phyloP scores from a whole-genome alignment of 495 filamentous ascomycete species.

The Penicillium psychrofluorescens region DNA sequence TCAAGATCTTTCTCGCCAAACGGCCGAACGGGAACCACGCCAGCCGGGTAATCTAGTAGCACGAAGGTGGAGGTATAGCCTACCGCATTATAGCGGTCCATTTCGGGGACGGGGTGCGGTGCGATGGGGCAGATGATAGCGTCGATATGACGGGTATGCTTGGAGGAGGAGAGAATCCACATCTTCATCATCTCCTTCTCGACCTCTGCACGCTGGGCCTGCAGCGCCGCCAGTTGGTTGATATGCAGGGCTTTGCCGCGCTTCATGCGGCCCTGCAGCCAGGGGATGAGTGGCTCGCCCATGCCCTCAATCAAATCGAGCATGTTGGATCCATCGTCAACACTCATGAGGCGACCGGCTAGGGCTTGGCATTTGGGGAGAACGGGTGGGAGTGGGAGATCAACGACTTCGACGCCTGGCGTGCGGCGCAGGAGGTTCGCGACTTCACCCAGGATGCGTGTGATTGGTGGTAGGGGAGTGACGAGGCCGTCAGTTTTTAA shows the following conservation, averaged over 20 bases:
- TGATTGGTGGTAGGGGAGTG: conserved; percentile 52
- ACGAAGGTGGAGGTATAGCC: conserved; percentile 57
- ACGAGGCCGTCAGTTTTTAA: conserved; percentile 50
- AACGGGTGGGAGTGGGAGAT: conserved; percentile 40
- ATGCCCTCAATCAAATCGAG: conserved; percentile 47
- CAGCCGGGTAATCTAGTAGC: conserved; percentile 57
- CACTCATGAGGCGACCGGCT: conserved; percentile 49
- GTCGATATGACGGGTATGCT: conserved; percentile 34
- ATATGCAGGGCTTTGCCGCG: conserved; percentile 35
- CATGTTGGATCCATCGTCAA: conserved; percentile 46
- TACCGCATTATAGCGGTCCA: conserved; percentile 55
- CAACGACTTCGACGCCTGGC: conserved; percentile 44
- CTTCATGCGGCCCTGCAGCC: conserved; percentile 43
- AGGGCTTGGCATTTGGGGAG: conserved; percentile 47
- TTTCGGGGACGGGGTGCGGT: conserved; percentile 55
- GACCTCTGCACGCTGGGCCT: conserved; percentile 40
- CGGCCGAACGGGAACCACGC: conserved; percentile 44
- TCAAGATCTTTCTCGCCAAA: conserved; percentile 44
- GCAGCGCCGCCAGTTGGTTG: conserved; percentile 38
- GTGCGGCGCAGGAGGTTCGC: conserved; percentile 29
- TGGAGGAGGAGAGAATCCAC: conserved; percentile 32
- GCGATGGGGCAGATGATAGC: conserved; percentile 50
- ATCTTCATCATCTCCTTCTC: conserved; percentile 49
- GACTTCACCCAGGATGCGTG: conserved; percentile 46
- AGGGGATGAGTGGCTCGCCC: conserved; percentile 51